phyloP scores from a whole-genome alignment of 495 filamentous ascomycete genomes.

The Acidomyces sp. region DNA sequence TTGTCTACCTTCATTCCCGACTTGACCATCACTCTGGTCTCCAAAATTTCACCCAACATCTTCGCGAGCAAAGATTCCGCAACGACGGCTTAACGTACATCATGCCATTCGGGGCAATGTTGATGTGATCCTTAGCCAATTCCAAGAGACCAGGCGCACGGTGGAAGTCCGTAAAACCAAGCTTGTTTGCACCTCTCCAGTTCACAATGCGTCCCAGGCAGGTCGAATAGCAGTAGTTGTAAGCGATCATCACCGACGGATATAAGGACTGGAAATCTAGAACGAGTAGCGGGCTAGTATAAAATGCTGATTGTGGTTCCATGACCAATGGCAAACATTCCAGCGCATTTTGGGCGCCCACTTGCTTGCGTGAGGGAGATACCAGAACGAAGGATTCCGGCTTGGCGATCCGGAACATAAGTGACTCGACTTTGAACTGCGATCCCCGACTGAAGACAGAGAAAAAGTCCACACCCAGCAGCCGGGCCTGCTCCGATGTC shows the following conservation, averaged over 20 bases:
- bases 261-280: conserved; percentile 95
- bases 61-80: conserved; percentile 85
- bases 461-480: conserved; percentile 91
- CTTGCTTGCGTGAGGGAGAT: conserved; percentile 81
- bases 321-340: conserved; percentile 94
- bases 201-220: conserved; percentile 72
- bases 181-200: conserved; percentile 86
- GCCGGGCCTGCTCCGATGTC: conserved; percentile 86
- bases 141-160: conserved; percentile 61
- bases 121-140: conserved; percentile 73
- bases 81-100: conserved; percentile 82
- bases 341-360: conserved; percentile 84
- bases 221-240: conserved; percentile 98
- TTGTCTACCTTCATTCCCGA: conserved; percentile 91
- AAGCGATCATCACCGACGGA: conserved; percentile 96
- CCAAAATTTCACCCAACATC: conserved; percentile 91
- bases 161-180: conserved; percentile 81
- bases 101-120: conserved; percentile 90
- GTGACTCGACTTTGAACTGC: conserved; percentile 94
- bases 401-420: conserved; percentile 98
- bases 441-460: conserved; percentile 88
- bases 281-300: conserved; percentile 76
- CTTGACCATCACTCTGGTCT: conserved; percentile 97
- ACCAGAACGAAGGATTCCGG: conserved; percentile 86
- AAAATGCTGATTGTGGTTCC: conserved; percentile 94